These are phyloP conservation scores for Adansonia rubrostipa DNA, from an alignment of 441 rosid genomes.

Conservation along the genomic window DNA sequence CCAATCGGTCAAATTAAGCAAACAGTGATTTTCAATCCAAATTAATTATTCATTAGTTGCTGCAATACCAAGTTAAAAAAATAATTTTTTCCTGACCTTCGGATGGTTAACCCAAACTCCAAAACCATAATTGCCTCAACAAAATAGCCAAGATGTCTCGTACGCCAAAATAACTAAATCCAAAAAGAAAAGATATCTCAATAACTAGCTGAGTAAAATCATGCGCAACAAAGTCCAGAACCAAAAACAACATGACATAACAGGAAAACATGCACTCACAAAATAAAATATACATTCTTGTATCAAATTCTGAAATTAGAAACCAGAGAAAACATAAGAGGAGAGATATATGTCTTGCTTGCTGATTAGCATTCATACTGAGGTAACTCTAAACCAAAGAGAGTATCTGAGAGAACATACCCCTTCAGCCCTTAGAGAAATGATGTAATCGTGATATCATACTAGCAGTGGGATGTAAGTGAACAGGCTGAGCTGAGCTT, in stretches of 20 bases:
- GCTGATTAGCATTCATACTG: slow-evolving; percentile 10
- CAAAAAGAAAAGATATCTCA: slow-evolving; percentile 21
- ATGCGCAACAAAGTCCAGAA: background rate
- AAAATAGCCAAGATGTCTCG: slow-evolving; percentile 73
- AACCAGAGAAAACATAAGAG: slow-evolving; percentile 5
- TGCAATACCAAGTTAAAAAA: slow-evolving; percentile 21
- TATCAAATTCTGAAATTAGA: slow-evolving; percentile 1
- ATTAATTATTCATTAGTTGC: slow-evolving; percentile 17
- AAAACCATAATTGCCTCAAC: slow-evolving; percentile 91
- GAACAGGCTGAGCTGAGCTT: background rate
- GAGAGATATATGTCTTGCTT: background rate
- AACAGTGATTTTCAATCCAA: slow-evolving; percentile 5
- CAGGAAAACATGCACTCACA: background rate
- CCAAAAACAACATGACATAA: slow-evolving; percentile 2
- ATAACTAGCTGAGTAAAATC: background rate
- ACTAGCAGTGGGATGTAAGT: background rate
- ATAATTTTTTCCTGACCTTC: slow-evolving; percentile 57
- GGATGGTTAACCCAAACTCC: slow-evolving; percentile 86
- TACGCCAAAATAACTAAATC: slow-evolving; percentile 80
- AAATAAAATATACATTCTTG: slow-evolving; percentile 6
- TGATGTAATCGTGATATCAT: background rate
- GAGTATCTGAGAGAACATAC: background rate
- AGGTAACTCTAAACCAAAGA: slow-evolving; percentile 1
- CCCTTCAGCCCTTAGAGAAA: background rate
- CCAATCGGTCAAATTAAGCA: background rate